These are phyloP conservation scores for Lagenidium sp. DNA, from an alignment of 352 stramenopile genomes.

Conservation along the genomic window DNA sequence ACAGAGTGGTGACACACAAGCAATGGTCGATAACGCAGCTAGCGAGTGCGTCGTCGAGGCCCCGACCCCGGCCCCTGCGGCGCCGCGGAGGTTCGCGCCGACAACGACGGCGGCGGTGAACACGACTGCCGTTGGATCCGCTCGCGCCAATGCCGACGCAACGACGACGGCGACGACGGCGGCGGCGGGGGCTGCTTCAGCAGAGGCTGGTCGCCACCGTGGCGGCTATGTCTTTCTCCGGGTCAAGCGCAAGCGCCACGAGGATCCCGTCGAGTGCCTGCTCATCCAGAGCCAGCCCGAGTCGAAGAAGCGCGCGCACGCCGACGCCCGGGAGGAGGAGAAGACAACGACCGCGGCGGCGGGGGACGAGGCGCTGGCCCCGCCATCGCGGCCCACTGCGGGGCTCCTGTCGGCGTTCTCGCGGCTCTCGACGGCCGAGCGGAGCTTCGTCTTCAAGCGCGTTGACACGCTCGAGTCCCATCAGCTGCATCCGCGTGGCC, in stretches of 20 bases:
- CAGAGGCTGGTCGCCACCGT: slow-evolving; percentile 17
- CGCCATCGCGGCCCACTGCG: too few species aligned
- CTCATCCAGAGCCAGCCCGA: slow-evolving; percentile 46
- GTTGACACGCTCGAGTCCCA: slow-evolving; percentile 75
- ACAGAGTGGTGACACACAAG: neutral
- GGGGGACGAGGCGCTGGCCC: neutral
- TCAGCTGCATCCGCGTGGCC: too few species aligned
- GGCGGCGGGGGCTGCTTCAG: neutral
- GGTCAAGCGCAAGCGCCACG: slow-evolving; percentile 78
- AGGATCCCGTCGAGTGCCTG: slow-evolving; percentile 58
- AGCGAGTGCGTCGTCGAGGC: neutral
- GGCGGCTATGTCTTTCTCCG: slow-evolving; percentile 74
- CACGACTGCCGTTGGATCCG: too few species aligned
- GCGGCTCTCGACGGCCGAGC: slow-evolving; percentile 51
- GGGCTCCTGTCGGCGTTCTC: slow-evolving; percentile 27
- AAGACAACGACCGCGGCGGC: neutral
- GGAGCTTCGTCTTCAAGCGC: slow-evolving; percentile 69
- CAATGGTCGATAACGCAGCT: slow-evolving; percentile 10
- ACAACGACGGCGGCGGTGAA: slow-evolving; percentile 7
- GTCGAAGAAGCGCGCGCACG: slow-evolving; percentile 7
- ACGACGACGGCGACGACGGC: slow-evolving; percentile 7
- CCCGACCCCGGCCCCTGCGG: neutral
- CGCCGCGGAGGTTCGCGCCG: slow-evolving; percentile 12
- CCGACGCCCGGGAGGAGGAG: neutral
- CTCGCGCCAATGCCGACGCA: too few species aligned